Conservation (phyloP, 2,329 filamentous ascomycete species). For the Diplodia scrobiculata region DNA sequence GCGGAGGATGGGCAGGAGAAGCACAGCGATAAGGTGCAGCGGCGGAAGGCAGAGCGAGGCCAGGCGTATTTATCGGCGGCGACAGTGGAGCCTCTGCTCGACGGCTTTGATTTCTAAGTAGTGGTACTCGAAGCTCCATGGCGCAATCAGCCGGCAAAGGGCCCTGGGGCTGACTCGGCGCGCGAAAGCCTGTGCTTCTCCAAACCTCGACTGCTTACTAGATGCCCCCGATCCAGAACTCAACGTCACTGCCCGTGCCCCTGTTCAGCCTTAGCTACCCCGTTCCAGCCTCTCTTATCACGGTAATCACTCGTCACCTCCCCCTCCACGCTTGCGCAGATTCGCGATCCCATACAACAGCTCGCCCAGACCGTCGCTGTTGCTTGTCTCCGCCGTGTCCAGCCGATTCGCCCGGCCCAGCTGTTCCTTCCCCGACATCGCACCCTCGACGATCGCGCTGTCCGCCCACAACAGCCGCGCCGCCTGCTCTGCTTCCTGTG, state of each 20-base stretch:
- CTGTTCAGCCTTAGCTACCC: constrained; percentile 13
- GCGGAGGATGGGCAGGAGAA: constrained; percentile 6
- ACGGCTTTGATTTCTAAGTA: constrained; percentile 29
- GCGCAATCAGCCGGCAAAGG: constrained; percentile 27
- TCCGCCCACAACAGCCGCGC: constrained; percentile 10
- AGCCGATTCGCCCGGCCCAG: constrained; percentile 32
- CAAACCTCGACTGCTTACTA: constrained; percentile 23
- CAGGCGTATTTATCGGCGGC: constrained; percentile 25
- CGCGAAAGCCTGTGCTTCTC: constrained; percentile 12
- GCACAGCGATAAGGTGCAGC: constrained; percentile 12
- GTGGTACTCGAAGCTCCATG: constrained; percentile 29
- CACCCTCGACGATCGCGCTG: neutral
- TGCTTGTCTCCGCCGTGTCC: constrained; percentile 34
- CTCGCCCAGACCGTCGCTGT: constrained; percentile 34
- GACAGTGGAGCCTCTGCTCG: constrained; percentile 5
- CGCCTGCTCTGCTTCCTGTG: constrained; percentile 11
- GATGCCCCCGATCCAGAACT: constrained; percentile 23
- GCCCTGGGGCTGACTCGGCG: constrained; percentile 5
- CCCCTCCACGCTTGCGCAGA: constrained; percentile 53
- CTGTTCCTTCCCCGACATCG: constrained; percentile 20
- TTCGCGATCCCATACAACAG: constrained; percentile 54
- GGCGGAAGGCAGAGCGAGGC: neutral
- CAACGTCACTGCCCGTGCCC: constrained; percentile 12
- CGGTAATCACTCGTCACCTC: constrained; percentile 39
- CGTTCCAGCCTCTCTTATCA: constrained; percentile 21